These are phyloP conservation scores for Sporothrix variecibatus DNA, from an alignment of 2,329 filamentous ascomycete species.

Conservation along the genomic window DNA sequence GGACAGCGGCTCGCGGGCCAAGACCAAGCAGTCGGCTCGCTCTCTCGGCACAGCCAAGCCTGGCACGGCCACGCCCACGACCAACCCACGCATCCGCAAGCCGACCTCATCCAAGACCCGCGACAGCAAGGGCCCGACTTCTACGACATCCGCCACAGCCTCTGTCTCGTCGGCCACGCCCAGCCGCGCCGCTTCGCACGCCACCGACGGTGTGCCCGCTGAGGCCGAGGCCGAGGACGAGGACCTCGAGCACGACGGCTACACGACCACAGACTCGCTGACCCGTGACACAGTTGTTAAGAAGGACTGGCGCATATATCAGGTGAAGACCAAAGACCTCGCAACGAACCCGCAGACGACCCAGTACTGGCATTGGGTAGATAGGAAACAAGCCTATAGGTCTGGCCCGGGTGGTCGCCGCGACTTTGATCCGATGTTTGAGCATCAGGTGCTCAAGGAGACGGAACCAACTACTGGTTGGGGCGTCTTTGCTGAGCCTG, in stretches of 20 bases:
- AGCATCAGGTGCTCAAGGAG: conserved; percentile 57
- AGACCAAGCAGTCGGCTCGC: neutral
- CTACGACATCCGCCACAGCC: neutral
- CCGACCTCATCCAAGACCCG: neutral
- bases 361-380: conserved; percentile 59
- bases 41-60: neutral
- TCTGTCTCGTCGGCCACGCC: conserved; percentile 1
- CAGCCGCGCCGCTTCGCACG: neutral
- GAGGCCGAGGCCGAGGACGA: conserved; percentile 33
- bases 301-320: conserved; percentile 54
- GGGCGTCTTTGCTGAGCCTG: conserved; percentile 53
- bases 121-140: neutral
- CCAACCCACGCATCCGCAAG: neutral
- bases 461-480: conserved; percentile 46
- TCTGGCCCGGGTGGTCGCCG: conserved; percentile 29
- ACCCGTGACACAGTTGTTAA: conserved; percentile 48
- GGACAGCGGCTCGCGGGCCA: neutral
- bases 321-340: conserved; percentile 52
- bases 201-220: neutral
- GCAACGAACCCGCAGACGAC: conserved; percentile 52
- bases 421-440: conserved; percentile 44
- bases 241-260: conserved; percentile 50
- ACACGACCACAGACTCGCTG: conserved; percentile 55
- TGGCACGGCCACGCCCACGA: neutral
- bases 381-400: conserved; percentile 28